phyloP scores from a whole-genome alignment of 2,329 filamentous ascomycete species.

The Alternaria rosae region DNA sequence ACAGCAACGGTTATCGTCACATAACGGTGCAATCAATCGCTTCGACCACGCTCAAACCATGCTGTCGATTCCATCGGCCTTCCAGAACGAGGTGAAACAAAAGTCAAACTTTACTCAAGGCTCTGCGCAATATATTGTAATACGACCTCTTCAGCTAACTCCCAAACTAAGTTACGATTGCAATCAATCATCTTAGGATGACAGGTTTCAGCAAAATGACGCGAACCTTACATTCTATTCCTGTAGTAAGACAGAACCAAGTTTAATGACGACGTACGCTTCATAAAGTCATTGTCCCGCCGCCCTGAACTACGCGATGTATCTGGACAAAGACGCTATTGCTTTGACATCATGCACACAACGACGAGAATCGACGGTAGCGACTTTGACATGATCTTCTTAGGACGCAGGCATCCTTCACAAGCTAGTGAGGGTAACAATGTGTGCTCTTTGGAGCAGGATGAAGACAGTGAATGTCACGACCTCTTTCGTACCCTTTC shows the following conservation, averaged over 20 bases:
- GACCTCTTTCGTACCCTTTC: neutral
- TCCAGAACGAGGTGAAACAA: neutral
- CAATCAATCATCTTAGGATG: neutral
- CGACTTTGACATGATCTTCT: neutral
- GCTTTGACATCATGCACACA: neutral
- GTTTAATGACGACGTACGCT: neutral
- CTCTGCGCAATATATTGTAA: neutral
- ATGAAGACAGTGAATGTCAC: neutral
- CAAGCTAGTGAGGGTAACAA: neutral
- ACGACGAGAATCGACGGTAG: neutral
- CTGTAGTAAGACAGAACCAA: neutral
- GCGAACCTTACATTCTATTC: neutral
- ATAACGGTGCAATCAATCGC: neutral
- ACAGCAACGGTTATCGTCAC: neutral
- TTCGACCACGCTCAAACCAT: neutral
- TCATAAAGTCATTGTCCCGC: neutral
- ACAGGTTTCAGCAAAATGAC: neutral
- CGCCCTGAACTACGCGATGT: neutral
- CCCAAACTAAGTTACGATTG: neutral
- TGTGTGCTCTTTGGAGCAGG: neutral
- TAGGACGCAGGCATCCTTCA: neutral
- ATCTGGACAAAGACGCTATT: neutral
- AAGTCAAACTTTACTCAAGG: neutral
- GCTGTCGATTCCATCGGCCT: neutral
- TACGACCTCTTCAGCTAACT: neutral